Evolutionary conservation across 345 rosid genomes (phyloP).

Genomic region (Citrus inodora): DNA sequence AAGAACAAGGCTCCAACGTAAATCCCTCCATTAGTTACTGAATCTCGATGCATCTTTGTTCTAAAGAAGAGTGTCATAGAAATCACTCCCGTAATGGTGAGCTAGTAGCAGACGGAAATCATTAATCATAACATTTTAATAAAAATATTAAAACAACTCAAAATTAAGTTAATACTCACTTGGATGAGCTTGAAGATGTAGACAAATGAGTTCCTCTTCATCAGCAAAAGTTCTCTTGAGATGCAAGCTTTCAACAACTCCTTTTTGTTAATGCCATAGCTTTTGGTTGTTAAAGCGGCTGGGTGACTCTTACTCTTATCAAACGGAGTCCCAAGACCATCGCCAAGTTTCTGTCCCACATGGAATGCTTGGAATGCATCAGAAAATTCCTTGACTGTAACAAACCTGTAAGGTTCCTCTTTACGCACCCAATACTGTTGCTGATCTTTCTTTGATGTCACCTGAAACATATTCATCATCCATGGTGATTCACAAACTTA

Average conservation of each 20-base stretch:
- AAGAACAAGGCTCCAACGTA: slow-evolving; percentile 70
- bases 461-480: slow-evolving; percentile 16
- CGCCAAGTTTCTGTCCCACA: slow-evolving; percentile 21
- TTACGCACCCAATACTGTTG: slow-evolving; percentile 31
- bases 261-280: slow-evolving; percentile 31
- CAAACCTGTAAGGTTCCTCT: slow-evolving; percentile 34
- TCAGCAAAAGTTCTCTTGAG: slow-evolving; percentile 35
- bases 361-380: slow-evolving; percentile 28
- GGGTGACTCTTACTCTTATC: slow-evolving; percentile 35
- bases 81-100: slow-evolving; percentile 29
- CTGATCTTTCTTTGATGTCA: slow-evolving; percentile 47
- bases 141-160: neutral
- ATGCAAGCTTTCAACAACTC: slow-evolving; percentile 32
- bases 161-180: slow-evolving; percentile 9
- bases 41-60: slow-evolving; percentile 49
- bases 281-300: slow-evolving; percentile 34
- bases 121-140: neutral
- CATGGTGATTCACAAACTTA: neutral
- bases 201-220: slow-evolving; percentile 45
- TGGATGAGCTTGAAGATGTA: slow-evolving; percentile 39
- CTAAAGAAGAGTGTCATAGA: slow-evolving; percentile 57
- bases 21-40: slow-evolving; percentile 40
- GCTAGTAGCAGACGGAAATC: slow-evolving; percentile 21
- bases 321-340: slow-evolving; percentile 29
- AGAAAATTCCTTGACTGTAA: slow-evolving; percentile 29